Conservation (phyloP, 345 rosid species). For the Trapa bicornis region DNA sequence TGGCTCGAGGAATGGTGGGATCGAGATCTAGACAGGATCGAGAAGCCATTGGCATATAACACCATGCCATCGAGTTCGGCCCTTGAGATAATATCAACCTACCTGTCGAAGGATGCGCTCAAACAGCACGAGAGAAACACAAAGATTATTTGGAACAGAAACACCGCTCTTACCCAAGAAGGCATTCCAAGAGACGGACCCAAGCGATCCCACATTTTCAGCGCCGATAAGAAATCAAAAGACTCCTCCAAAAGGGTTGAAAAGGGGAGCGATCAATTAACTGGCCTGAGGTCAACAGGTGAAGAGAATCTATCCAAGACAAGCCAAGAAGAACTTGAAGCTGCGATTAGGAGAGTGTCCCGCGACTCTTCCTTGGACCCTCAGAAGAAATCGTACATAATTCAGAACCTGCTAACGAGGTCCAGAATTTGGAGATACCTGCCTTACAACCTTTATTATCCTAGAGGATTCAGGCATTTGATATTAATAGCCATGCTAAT, state of each 20-base stretch:
- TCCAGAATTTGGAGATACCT: conserved; percentile 7
- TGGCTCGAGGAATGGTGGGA: conserved; percentile 87
- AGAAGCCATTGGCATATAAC: conserved; percentile 16
- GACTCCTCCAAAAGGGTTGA: conserved; percentile 5
- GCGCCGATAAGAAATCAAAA: conserved; percentile 9
- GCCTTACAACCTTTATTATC: not conserved
- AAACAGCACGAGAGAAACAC: conserved; percentile 16
- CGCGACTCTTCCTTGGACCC: conserved; percentile 53
- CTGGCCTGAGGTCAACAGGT: conserved; percentile 17
- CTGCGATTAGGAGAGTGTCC: conserved; percentile 55
- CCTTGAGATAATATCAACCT: conserved; percentile 40
- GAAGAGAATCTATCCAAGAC: conserved; percentile 24
- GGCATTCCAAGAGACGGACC: not conserved
- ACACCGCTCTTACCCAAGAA: not conserved
- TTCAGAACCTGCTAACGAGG: conserved; percentile 71
- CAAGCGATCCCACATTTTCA: not conserved
- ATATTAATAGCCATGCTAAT: not conserved
- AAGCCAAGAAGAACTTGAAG: conserved; percentile 56
- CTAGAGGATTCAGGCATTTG: conserved; percentile 9
- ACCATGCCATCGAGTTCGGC: conserved; percentile 12
- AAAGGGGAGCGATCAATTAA: conserved; percentile 8
- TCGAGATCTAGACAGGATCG: conserved; percentile 21
- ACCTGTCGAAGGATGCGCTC: conserved; percentile 32
- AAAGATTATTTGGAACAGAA: not conserved
- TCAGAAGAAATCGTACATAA: conserved; percentile 42